Percentiles rank a stretch among this genome's conserved stretches.
phyloP scores from a whole-genome alignment of 305 asterid genomes.

The Fraxinus sp. region DNA sequence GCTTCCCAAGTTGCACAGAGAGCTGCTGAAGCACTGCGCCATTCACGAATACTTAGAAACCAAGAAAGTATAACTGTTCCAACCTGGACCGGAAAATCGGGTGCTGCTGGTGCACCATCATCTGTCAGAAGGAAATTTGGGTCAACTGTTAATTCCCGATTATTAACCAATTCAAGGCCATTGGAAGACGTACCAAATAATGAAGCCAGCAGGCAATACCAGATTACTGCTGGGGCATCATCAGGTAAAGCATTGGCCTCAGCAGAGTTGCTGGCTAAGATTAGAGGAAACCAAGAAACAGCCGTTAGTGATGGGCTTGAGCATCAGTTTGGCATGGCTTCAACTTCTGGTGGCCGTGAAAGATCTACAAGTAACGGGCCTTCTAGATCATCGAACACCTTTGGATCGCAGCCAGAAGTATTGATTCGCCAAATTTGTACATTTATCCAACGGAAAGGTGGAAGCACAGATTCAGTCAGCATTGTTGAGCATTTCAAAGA shows the following conservation, averaged over 20 bases:
- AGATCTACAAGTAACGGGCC: conserved; percentile 32
- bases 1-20: conserved; percentile 90
- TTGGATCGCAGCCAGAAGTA: conserved; percentile 68
- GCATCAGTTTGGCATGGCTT: conserved; percentile 56
- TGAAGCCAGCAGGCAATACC: conserved; percentile 35
- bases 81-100: conserved; percentile 95
- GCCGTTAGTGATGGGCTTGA: conserved; percentile 73
- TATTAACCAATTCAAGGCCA: conserved; percentile 45
- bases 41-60: conserved; percentile 82
- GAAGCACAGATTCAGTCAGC: conserved; percentile 62
- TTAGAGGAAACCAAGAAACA: conserved; percentile 60
- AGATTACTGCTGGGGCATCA: conserved; percentile 66
- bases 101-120: conserved; percentile 94
- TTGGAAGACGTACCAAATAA: conserved; percentile 30
- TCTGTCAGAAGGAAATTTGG: conserved; percentile 72
- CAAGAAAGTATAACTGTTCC: conserved; percentile 78
- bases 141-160: conserved; percentile 56
- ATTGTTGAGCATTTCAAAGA: conserved; percentile 77
- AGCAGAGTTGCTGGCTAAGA: conserved; percentile 66
- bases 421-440: conserved; percentile 87
- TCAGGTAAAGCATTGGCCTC: conserved; percentile 91
- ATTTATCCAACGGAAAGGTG: conserved; percentile 75
- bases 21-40: conserved; percentile 95
- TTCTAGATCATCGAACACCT: conserved; percentile 36
- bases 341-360: conserved; percentile 40